Evolutionary conservation across 805 yeast species (phyloP).

Genomic region (Candida khao-thaluensis): DNA sequence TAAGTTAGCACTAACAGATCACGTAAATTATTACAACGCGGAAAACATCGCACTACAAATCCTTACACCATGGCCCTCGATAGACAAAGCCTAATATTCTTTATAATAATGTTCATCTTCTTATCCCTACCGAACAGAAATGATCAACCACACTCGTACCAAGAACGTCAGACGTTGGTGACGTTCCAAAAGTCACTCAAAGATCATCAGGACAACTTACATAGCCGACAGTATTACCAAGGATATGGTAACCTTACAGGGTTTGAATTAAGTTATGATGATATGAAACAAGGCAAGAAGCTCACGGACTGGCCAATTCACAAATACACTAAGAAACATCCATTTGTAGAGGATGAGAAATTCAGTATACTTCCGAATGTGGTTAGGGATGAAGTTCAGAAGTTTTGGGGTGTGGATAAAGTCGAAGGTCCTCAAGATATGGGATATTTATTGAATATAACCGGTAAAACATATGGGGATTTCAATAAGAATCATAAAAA

Average conservation of each 20-base stretch:
- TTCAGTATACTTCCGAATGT: slow-evolving; percentile 60
- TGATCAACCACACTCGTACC: slow-evolving; percentile 26
- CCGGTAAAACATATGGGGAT: slow-evolving; percentile 36
- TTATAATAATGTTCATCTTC: slow-evolving; percentile 36
- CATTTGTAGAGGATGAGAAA: slow-evolving; percentile 47
- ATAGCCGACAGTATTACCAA: slow-evolving; percentile 40
- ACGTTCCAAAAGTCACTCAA: slow-evolving; percentile 25
- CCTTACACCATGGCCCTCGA: slow-evolving; percentile 23
- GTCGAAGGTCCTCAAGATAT: slow-evolving; percentile 11
- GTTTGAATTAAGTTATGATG: slow-evolving; percentile 61
- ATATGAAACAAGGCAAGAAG: slow-evolving; percentile 45
- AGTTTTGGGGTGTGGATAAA: slow-evolving; percentile 49
- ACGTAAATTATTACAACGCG: background rate
- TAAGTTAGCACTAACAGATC: too few species aligned
- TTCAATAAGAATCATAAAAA: slow-evolving; percentile 16
- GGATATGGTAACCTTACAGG: slow-evolving; percentile 80
- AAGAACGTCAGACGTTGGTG: slow-evolving; percentile 26
- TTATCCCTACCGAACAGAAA: slow-evolving; percentile 29
- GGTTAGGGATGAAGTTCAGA: slow-evolving; percentile 47
- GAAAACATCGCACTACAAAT: background rate
- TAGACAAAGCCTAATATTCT: slow-evolving; percentile 34
- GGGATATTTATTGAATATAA: slow-evolving; percentile 35
- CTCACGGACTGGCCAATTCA: slow-evolving; percentile 61
- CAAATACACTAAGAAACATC: slow-evolving; percentile 38
- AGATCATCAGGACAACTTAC: slow-evolving; percentile 24